Percentiles rank a stretch among this genome's conserved stretches.
Evolutionary conservation across 495 filamentous ascomycete genomes (phyloP).

Genomic region (Aspergillus saccharolyticus): DNA sequence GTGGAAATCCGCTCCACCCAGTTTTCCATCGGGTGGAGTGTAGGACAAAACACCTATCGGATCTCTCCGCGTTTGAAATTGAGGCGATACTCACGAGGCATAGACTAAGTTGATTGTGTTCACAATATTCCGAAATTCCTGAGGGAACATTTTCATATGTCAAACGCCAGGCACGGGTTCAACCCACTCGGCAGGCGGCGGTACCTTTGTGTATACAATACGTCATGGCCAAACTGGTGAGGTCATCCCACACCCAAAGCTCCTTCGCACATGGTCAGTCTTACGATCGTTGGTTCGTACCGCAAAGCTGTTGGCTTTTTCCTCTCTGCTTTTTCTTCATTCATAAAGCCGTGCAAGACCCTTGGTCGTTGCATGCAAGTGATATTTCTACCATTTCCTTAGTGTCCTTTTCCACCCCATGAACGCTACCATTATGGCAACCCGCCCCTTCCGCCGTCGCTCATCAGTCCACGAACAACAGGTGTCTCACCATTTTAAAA

Average conservation of each 20-base stretch:
- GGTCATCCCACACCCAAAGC: conserved; percentile 5
- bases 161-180: not conserved
- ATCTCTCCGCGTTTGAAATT: not conserved
- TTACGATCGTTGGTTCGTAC: not conserved
- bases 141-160: too few relatives aligned
- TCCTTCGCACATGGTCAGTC: not conserved
- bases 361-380: not conserved
- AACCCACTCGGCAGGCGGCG: not conserved
- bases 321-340: not conserved
- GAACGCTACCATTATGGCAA: conserved; percentile 10
- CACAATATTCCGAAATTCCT: too few relatives aligned
- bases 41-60: not conserved
- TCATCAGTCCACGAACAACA: conserved; percentile 28
- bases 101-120: too few relatives aligned
- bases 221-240: conserved; percentile 4
- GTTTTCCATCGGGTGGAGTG: not conserved
- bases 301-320: not conserved
- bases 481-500: conserved; percentile 24
- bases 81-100: not conserved
- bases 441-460: conserved; percentile 26
- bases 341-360: not conserved
- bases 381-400: not conserved
- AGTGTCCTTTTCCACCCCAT: not conserved
- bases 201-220: not conserved
- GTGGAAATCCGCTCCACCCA: not conserved